phyloP scores from a whole-genome alignment of 2,329 filamentous ascomycete genomes.

The Sphaerulina vaccinii region DNA sequence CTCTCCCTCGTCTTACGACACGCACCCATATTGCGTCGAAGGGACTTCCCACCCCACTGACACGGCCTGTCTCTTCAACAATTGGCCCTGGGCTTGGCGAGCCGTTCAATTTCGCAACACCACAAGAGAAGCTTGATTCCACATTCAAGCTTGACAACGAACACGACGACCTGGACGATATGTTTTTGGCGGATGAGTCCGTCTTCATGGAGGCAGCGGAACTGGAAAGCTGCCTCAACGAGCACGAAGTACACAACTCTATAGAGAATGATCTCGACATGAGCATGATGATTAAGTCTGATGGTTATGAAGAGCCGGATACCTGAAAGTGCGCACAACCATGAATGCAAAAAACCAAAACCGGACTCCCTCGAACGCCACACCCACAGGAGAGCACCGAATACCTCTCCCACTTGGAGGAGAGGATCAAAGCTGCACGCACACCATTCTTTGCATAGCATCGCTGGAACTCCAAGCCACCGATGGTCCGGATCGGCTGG shows the following conservation, averaged over 20 bases:
- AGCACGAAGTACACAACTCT: slow-evolving; percentile 12
- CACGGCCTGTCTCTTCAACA: slow-evolving; percentile 14
- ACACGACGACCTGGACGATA: not conserved
- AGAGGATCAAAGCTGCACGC: no score
- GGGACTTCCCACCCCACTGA: slow-evolving; percentile 14
- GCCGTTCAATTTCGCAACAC: slow-evolving; percentile 14
- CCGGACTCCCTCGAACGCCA: not conserved
- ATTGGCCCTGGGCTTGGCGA: slow-evolving; percentile 11
- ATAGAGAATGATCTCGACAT: slow-evolving; percentile 14
- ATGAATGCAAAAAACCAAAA: no score
- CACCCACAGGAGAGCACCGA: not conserved
- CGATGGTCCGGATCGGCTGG: no score
- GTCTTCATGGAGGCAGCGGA: slow-evolving; percentile 11
- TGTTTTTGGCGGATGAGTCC: slow-evolving; percentile 5
- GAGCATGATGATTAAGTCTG: slow-evolving; percentile 9
- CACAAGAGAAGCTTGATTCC: slow-evolving; percentile 7
- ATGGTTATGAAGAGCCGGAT: slow-evolving; percentile 8
- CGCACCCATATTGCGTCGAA: slow-evolving; percentile 11
- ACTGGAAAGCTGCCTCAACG: slow-evolving; percentile 11
- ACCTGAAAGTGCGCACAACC: not conserved
- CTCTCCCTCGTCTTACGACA: slow-evolving; percentile 5
- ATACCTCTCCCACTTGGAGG: no score
- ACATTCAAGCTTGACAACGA: slow-evolving; percentile 11
- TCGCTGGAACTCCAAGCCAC: no score
- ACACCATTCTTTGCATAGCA: no score